Base-by-base conservation (phyloP, 176 grass and related monocot genomes). In the Rhynchospora tenuis region DNA sequence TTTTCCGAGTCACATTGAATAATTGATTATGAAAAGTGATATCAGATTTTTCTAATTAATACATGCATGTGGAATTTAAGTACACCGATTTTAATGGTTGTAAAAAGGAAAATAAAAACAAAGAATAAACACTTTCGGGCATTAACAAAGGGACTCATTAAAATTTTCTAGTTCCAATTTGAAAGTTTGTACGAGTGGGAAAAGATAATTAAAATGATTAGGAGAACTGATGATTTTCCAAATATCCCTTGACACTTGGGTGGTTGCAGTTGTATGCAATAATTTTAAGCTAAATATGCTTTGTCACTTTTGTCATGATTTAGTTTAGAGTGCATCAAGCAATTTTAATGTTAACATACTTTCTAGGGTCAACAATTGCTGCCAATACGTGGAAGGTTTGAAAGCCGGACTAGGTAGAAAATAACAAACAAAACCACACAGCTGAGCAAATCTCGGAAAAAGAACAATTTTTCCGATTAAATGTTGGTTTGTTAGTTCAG, bases 291-390 rank as follows among this genome's bases (percentile, higher is more conserved):
- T 82, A 67, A 82, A 82, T 60, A 82, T 82, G 80, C 80, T 82
- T 81, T 43, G 57, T 63, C 59, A 48, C 59, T 82, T 65, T 81
- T 82, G 29, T 82, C 80, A 52, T 82, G 43, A n/a, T n/a, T n/a
- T n/a, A n/a, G 80, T 64, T 82, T 82, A 48, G 43, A 66, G 80
- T 48, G 59, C 58, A 28, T 48, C 44, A 51, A 65, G 15, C 44
- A 27, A 48, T 64, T 81, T 82, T 82, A 64, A 54, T 82, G 42
- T 45, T n/a, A 7, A 66, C 60, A 63, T 27, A 29, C 60, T 52
- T 82, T 67, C 31, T 16, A 82, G 66, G 80, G 80, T 82, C 80
- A 82, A 82, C 80, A 82, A 82, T 26, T 82, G 80, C 80, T 82
- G 80, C 80, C n/a, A n/a, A n/a, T n/a, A n/a, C n/a, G n/a, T n/a